Evolutionary conservation across 2,329 filamentous ascomycete genomes (phyloP).

Genomic region (Colletotrichum theobromicola): DNA sequence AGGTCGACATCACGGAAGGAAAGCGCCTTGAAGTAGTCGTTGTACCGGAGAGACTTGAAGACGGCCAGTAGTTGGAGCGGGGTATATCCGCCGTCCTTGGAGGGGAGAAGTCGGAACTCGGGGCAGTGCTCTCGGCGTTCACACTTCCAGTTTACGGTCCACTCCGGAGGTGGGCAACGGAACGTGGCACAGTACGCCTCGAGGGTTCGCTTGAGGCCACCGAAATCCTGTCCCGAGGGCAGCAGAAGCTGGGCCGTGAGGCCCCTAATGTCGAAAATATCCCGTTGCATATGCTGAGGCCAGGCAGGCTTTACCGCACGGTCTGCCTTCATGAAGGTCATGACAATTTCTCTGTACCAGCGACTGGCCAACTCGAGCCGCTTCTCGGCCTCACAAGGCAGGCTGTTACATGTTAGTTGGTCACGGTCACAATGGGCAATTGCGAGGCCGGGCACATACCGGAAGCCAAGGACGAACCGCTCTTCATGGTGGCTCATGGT

Average conservation of each 20-base stretch:
- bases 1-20: slow-evolving; percentile 60
- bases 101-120: slow-evolving; percentile 57
- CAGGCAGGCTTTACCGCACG: slow-evolving; percentile 62
- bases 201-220: slow-evolving; percentile 58
- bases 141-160: slow-evolving; percentile 55
- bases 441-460: slow-evolving; percentile 40
- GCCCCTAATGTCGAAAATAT: slow-evolving; percentile 57
- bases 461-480: slow-evolving; percentile 60
- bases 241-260: slow-evolving; percentile 58
- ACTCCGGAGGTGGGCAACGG: slow-evolving; percentile 52
- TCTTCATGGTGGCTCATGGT: slow-evolving; percentile 59
- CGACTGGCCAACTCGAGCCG: slow-evolving; percentile 59
- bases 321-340: slow-evolving; percentile 58
- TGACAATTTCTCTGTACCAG: slow-evolving; percentile 59
- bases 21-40: slow-evolving; percentile 64
- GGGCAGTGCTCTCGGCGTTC: slow-evolving; percentile 51
- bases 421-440: slow-evolving; percentile 23
- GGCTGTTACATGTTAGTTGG: background rate
- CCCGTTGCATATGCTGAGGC: slow-evolving; percentile 60
- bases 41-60: slow-evolving; percentile 61
- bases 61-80: slow-evolving; percentile 60
- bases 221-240: slow-evolving; percentile 59
- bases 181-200: slow-evolving; percentile 62
- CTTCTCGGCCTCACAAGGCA: slow-evolving; percentile 31
- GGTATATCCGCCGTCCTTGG: slow-evolving; percentile 45